Evolutionary conservation across 2,329 filamentous ascomycete genomes (phyloP).

Genomic region (Trichophyton rubrum): DNA sequence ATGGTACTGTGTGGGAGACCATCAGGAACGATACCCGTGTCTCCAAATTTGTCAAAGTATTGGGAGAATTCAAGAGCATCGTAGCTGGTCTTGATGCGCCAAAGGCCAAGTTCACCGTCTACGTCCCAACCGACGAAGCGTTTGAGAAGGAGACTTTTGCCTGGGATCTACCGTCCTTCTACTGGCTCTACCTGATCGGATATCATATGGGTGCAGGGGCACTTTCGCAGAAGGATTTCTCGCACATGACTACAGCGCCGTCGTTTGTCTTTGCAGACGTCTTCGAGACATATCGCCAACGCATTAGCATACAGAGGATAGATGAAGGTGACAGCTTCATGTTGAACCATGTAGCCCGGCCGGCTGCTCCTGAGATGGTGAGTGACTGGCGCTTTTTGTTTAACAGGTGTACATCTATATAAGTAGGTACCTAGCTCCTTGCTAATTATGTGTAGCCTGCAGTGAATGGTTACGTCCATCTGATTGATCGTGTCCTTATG

Average conservation of each 20-base stretch:
- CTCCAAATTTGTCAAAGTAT: neutral
- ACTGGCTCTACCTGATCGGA: neutral
- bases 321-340: neutral
- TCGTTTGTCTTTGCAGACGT: neutral
- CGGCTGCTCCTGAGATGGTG: neutral
- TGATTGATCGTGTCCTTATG: neutral
- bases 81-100: neutral
- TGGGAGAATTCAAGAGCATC: neutral
- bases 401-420: neutral
- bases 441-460: neutral
- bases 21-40: neutral
- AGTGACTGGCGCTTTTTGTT: neutral
- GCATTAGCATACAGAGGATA: neutral
- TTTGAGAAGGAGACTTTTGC: neutral
- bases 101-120: neutral
- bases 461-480: slow-evolving; percentile 1
- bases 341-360: neutral
- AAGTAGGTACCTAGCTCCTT: neutral
- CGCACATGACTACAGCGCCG: neutral
- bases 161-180: neutral
- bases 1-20: neutral
- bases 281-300: neutral
- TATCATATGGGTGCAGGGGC: neutral
- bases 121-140: neutral
- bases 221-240: neutral